phyloP scores from a whole-genome alignment of 1,139 yeast species.

The Diutina mesorugosa region DNA sequence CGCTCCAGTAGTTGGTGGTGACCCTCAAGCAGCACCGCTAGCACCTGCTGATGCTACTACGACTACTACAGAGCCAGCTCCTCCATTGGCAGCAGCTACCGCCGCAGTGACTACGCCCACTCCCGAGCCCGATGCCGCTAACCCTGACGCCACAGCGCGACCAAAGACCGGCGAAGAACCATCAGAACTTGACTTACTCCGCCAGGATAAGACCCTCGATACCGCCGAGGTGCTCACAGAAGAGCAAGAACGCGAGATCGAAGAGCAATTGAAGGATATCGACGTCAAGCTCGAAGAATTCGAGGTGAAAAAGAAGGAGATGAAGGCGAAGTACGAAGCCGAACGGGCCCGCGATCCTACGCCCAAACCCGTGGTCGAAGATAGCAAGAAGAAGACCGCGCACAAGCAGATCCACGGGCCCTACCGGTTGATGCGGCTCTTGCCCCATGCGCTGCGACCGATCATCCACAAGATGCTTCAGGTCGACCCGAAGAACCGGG shows the following conservation, averaged over 20 bases:
- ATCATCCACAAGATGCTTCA: slow-evolving; percentile 64
- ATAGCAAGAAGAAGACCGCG: slow-evolving; percentile 13
- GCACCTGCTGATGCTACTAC: slow-evolving; percentile 4
- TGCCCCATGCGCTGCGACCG: slow-evolving; percentile 80
- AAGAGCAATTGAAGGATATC: slow-evolving; percentile 11
- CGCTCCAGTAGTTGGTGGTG: neutral
- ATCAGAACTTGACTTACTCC: neutral
- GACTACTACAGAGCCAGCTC: slow-evolving; percentile 2
- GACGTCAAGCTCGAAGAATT: slow-evolving; percentile 26
- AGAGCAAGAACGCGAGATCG: slow-evolving; percentile 11
- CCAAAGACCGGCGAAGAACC: neutral
- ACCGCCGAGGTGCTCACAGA: slow-evolving; percentile 19
- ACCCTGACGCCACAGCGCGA: neutral
- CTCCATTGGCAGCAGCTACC: neutral
- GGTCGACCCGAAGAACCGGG: slow-evolving; percentile 56
- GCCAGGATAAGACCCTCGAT: slow-evolving; percentile 3
- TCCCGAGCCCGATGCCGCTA: slow-evolving; percentile 1
- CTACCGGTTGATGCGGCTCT: slow-evolving; percentile 69
- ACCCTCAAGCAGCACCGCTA: neutral
- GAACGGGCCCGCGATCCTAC: slow-evolving; percentile 5
- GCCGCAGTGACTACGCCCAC: neutral
- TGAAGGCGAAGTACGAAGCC: slow-evolving; percentile 20
- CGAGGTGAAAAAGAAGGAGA: slow-evolving; percentile 22
- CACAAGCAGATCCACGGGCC: slow-evolving; percentile 61
- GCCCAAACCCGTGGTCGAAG: slow-evolving; percentile 6